Base-by-base conservation (phyloP, 2,329 filamentous ascomycete genomes). In the Aphanoascus verrucosus region DNA sequence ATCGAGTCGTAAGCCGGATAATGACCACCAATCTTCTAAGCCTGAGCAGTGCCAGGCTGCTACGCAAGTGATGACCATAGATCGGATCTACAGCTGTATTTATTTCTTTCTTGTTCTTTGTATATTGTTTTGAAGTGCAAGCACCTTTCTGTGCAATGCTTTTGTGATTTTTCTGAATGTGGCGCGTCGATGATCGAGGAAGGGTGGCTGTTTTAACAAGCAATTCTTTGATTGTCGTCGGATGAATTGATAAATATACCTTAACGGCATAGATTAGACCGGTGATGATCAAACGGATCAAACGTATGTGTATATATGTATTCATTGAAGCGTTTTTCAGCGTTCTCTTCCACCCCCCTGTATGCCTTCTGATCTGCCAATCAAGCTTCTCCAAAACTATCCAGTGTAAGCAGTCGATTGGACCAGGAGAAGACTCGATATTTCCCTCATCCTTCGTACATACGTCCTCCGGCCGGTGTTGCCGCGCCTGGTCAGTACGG, bases 1-100 rank as follows among this genome's bases (percentile, higher is more conserved):
- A 57, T 50, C 56, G 44, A 55, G 19, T 42, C 55, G 45, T 58
- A 59, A 64, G 55, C 34, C 9, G 12, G 31, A 35, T 28, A 19
- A 5, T 15, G 8, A 8, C 38, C 17, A n/a, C 46, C 12, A 7
- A 15, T 28, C 19, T 49, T n/a, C 23, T 20, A 5, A 19, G 3
- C 12, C 32, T 15, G 23, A 35, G 31, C 31, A 37, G 9, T 15
- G 12, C 23, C 12, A 19, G 4, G 15, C 9, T 37, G 45, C 32
- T 12, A 37, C 14, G 6, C 20, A 37, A 19, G 32, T 47, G 45
- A 46, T 38, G 32, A 49, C 19, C 19, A 49, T 49, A 40, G 35
- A 49, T 14, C 12, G 4, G 14, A 19, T 9, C 19, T 49, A 20
- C 19, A 38, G n/a, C 37, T 38, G 32, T 28, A 48, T 28, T 48